These are phyloP conservation scores for Ustilago shanxiensis DNA, from an alignment of 1,284 basidiomycete genomes.

Conservation along the genomic window DNA sequence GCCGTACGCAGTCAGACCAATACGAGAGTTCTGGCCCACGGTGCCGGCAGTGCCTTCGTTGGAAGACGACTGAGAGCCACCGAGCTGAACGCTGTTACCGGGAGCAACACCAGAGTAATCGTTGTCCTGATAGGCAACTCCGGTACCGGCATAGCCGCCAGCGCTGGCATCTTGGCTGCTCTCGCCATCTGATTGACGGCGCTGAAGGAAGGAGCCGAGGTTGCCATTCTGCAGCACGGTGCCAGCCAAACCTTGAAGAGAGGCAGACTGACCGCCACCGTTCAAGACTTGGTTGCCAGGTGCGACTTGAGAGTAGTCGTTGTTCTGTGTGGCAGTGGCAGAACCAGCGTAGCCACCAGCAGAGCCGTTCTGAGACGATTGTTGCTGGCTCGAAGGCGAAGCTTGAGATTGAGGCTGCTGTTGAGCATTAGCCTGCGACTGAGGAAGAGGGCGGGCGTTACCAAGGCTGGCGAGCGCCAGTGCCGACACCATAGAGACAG, in stretches of 20 bases:
- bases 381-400: constrained; percentile 4
- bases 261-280: constrained; percentile 26
- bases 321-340: constrained; percentile 22
- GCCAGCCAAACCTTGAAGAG: constrained; percentile 20
- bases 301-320: constrained; percentile 37
- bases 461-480: constrained; percentile 28
- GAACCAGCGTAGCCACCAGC: constrained; percentile 27
- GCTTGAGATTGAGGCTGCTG: constrained; percentile 5
- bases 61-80: constrained; percentile 17
- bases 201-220: constrained; percentile 7
- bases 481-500: constrained; percentile 19
- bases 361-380: constrained; percentile 13
- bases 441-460: constrained; percentile 18
- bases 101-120: constrained; percentile 19
- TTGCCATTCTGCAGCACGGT: constrained; percentile 11
- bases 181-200: constrained; percentile 5
- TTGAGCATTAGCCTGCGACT: constrained; percentile 12
- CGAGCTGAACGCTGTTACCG: constrained; percentile 19
- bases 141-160: constrained; percentile 22
- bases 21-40: constrained; percentile 8
- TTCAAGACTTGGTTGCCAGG: constrained; percentile 34
- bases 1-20: neutral
- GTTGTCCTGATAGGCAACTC: constrained; percentile 16
- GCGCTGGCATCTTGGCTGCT: constrained; percentile 16
- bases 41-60: constrained; percentile 18